Percentiles rank a stretch among this genome's conserved stretches.
Conservation (phyloP, 1,284 basidiomycete genomes). For the Erythrobasidium hasegawianum region DNA sequence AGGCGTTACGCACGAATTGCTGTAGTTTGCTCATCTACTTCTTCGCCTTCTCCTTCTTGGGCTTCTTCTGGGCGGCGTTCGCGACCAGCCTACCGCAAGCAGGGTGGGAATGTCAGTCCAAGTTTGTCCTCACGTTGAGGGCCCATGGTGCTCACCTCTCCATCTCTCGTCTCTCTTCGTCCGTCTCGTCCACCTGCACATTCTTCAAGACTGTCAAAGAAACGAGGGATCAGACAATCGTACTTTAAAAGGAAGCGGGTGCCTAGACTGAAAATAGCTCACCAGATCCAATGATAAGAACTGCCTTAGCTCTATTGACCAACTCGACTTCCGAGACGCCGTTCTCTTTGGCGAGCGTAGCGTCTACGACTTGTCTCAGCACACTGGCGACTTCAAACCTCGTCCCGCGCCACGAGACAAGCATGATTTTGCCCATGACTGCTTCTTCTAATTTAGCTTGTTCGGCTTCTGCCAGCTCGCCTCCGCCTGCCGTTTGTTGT, state of each 20-base stretch:
- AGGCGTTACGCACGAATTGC: too few species aligned
- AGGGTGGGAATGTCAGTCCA: not conserved
- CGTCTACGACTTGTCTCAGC: constrained; percentile 51
- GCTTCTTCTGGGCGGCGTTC: not conserved
- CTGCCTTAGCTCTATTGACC: constrained; percentile 62
- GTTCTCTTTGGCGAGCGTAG: constrained; percentile 76
- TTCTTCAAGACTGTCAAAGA: constrained; percentile 71
- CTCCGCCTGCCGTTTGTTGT: constrained; percentile 74
- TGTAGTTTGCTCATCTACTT: too few species aligned
- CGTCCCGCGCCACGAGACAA: constrained; percentile 92
- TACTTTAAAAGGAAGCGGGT: constrained; percentile 55
- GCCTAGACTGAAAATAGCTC: not conserved
- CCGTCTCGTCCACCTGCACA: constrained; percentile 76
- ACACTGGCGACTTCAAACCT: constrained; percentile 69
- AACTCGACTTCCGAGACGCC: constrained; percentile 65
- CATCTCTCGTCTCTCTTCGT: constrained; percentile 84
- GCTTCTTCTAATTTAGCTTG: constrained; percentile 76
- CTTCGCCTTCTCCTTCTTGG: not conserved
- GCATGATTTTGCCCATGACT: constrained; percentile 88
- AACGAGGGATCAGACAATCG: constrained; percentile 55
- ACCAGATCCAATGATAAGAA: constrained; percentile 14
- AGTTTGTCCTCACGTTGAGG: too few species aligned
- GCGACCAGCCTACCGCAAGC: not conserved
- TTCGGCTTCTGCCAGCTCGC: constrained; percentile 68
- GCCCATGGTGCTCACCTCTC: constrained; percentile 56